Base-by-base conservation (phyloP, 1,284 basidiomycete genomes). In the Ustilago trichophora region DNA sequence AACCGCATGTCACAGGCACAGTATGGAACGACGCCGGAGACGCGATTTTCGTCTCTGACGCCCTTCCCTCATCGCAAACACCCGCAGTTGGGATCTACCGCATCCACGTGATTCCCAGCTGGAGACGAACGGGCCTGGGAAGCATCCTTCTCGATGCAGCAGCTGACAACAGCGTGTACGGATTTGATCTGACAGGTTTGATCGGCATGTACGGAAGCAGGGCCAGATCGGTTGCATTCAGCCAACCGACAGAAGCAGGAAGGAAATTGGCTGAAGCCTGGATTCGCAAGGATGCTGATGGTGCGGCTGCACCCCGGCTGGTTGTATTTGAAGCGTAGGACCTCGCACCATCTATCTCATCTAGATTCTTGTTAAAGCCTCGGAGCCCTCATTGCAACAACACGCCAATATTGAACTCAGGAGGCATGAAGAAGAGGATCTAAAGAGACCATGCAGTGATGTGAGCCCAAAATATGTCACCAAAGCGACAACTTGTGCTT, bases 221-320 rank as follows among this genome's bases (percentile, higher is more conserved):
- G 21, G 71, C 72, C 13, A 54, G 58, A 18, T 47, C 65, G 9
- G 54, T 72, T 7, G 74, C 75, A 1, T 78, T 78, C 59, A 73
- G 71, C 37, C 76, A 78, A 44, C 76, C 76, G 32, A 78, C 75
- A 13, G 65, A 71, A 41, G 66, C 66, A 7, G 76, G 76, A 22
- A 33, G 64, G 27, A 59, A 57, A 27, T 29, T 78, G 24, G 76
- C 76, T 2, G 60, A 72, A 49, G 49, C 51, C 8, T 78, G 75
- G 75, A 67, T 78, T 35, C 43, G 66, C 1, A 44, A 42, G 33
- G 55, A 54, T 15, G 19, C n/a, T n/a, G n/a, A n/a, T n/a, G n/a
- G n/a, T n/a, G n/a, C n/a, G n/a, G n/a, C n/a, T n/a, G n/a, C n/a
- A n/a, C n/a, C n/a, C n/a, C n/a, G n/a, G n/a, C n/a, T n/a, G n/a